Base-by-base conservation (phyloP, 106 monocot species). In the Dendrobium nobile region DNA sequence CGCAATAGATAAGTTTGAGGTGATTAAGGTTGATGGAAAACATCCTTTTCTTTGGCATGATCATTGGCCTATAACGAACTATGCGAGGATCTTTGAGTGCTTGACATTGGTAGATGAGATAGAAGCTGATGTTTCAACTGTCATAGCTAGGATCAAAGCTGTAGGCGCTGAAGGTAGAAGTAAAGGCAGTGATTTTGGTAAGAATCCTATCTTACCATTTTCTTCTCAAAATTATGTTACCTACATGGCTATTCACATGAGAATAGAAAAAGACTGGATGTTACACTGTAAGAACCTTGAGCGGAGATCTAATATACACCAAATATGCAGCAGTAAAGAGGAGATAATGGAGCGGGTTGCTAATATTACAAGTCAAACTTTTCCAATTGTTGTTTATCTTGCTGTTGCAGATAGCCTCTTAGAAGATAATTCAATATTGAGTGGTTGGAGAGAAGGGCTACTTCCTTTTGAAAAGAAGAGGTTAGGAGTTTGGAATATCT, bases 251-350 rank as follows among this genome's bases (percentile, higher is more conserved):
- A 90, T 99, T 65, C 99, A 99, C 77, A 93, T 99, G 99, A 90
- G 95, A 67, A 91, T 99, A 26, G 99, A 99, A 73, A 93, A 93
- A 72, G 99, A 99, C 75, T 99, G 99, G 95, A 99, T 91, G 99
- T 89, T 99, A 27, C 99, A 99, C 79, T 99, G 99, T 67, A 93
- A 90, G 85, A 95, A 99, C 17, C 77, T 92, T 28, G 99, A 99
- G 82, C 91, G 82, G 59, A 91, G 86, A 80, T 80, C 44, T 0
- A 84, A 88, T n/a, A 87, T 82, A 41, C 78, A 81, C 28, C 83
- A 93, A 84, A 99, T 95, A n/a, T 99, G 99, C 75, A 99, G 99
- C 81, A 93, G 90, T 73, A 95, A 93, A 77, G 86, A 82, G 42
- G 93, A 93, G 80, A 99, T 99, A 31, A 87, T 87, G 77, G 80